A percentile compares a stretch with the other conserved stretches of the same genome.
Conservation (phyloP, 2,329 filamentous ascomycete species). For the Tolypocladium paradoxum region DNA sequence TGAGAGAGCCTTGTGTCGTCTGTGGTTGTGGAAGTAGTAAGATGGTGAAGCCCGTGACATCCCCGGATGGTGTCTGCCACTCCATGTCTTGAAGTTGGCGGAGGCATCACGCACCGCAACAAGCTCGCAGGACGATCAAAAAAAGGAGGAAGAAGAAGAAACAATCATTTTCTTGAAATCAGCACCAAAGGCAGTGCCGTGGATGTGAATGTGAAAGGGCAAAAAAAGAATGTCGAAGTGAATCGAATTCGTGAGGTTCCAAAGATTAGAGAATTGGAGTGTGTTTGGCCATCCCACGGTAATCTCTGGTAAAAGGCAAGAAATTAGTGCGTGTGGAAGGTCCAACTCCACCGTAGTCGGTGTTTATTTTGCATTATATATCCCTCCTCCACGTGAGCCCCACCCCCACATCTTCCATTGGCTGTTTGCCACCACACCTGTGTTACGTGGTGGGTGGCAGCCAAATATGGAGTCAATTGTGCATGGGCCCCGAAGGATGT, state of each 20-base stretch:
- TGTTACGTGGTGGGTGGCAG: no score
- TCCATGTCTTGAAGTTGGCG: no score
- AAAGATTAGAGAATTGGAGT: constrained; percentile 2
- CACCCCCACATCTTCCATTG: not conserved
- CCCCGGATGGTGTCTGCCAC: no score
- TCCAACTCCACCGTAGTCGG: not conserved
- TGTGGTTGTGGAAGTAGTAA: no score
- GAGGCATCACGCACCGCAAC: not conserved
- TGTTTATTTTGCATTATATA: not conserved
- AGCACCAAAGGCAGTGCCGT: not conserved
- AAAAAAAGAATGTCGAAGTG: not conserved
- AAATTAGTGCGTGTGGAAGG: constrained; percentile 3
- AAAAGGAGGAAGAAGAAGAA: not conserved
- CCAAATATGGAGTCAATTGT: not conserved
- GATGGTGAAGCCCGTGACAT: no score
- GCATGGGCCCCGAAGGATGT: no score
- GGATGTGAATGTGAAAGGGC: not conserved
- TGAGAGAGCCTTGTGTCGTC: no score
- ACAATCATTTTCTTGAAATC: not conserved
- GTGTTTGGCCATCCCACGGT: constrained; percentile 2
- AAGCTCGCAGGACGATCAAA: not conserved
- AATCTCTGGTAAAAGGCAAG: constrained; percentile 5
- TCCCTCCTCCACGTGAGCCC: fast-evolving
- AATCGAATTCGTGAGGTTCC: constrained; percentile 1
- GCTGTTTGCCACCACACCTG: not conserved